Evolutionary conservation across 1,284 basidiomycete genomes (phyloP).

Genomic region (Cutaneotrichosporon mucoides): DNA sequence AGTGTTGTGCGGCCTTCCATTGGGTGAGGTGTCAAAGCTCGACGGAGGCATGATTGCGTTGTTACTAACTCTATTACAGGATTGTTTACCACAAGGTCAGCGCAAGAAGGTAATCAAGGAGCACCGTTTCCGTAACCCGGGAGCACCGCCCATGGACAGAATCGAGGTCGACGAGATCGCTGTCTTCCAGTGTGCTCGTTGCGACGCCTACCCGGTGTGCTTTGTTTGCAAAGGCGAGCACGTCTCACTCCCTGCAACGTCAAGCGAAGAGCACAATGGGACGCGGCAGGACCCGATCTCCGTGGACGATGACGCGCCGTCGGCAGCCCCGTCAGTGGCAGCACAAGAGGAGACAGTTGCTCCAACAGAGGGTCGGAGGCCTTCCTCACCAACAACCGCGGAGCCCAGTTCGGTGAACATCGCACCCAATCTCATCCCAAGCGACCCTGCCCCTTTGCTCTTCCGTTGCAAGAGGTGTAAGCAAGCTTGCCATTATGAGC

Average conservation of each 20-base stretch:
- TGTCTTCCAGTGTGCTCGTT: slow-evolving; percentile 72
- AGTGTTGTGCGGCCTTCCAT: slow-evolving; percentile 2
- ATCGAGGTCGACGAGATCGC: slow-evolving; percentile 62
- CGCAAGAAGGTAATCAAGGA: slow-evolving; percentile 58
- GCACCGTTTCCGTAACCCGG: slow-evolving; percentile 51
- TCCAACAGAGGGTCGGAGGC: neutral
- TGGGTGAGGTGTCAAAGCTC: neutral
- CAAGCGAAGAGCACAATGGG: neutral
- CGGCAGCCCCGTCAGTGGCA: neutral
- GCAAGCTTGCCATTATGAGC: slow-evolving; percentile 71
- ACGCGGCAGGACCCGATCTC: slow-evolving; percentile 2
- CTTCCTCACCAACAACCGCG: neutral
- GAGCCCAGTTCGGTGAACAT: neutral
- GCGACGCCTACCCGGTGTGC: slow-evolving; percentile 67
- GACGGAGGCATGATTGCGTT: neutral
- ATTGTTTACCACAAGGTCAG: slow-evolving; percentile 58
- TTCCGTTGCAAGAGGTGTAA: slow-evolving; percentile 79
- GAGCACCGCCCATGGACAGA: slow-evolving; percentile 31
- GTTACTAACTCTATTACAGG: slow-evolving; percentile 15
- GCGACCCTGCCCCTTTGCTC: slow-evolving; percentile 50
- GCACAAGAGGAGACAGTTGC: too few relatives aligned
- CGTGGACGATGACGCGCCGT: slow-evolving; percentile 19
- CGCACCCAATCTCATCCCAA: neutral
- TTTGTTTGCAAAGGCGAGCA: slow-evolving; percentile 64
- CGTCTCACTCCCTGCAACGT: neutral